Evolutionary conservation across 352 stramenopile genomes (phyloP).

Genomic region (Globisporangium canariense): DNA sequence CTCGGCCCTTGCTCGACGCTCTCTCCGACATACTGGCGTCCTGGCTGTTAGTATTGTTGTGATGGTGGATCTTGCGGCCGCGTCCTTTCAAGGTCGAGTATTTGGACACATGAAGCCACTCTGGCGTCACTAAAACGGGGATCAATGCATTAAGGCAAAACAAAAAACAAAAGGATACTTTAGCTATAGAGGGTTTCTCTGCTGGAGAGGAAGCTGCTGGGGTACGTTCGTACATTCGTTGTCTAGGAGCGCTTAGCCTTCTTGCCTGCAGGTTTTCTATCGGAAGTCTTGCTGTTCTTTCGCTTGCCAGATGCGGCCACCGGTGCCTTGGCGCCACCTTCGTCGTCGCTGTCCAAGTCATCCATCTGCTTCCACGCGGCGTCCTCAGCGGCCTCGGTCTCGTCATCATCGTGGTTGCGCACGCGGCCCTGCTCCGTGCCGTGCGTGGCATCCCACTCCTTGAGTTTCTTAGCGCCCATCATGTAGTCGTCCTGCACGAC

Average conservation of each 20-base stretch:
- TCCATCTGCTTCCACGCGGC: constrained; percentile 64
- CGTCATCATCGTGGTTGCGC: constrained; percentile 43
- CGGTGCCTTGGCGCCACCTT: constrained; percentile 13
- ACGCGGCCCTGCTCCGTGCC: constrained; percentile 44
- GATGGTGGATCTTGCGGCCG: neutral
- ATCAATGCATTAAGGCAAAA: neutral
- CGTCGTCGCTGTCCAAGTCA: constrained; percentile 49
- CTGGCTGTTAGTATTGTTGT: neutral
- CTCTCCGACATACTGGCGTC: constrained; percentile 3
- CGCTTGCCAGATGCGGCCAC: constrained; percentile 17
- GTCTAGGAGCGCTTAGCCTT: constrained; percentile 28
- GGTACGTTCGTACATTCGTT: neutral
- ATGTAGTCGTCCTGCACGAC: constrained; percentile 86
- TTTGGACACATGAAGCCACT: neutral
- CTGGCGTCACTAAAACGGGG: neutral
- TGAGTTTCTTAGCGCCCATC: constrained; percentile 86
- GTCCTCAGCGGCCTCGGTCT: constrained; percentile 60
- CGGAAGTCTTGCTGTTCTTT: constrained; percentile 28
- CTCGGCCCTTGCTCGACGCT: constrained; percentile 1
- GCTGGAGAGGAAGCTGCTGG: too few species aligned
- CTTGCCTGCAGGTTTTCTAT: constrained; percentile 19
- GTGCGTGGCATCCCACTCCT: constrained; percentile 74
- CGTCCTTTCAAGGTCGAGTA: neutral
- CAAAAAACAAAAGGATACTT: constrained; percentile 5
- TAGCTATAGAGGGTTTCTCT: constrained; percentile 1